Base-by-base conservation (phyloP, 768 basidiomycete genomes). In the Lactarius tabidus region DNA sequence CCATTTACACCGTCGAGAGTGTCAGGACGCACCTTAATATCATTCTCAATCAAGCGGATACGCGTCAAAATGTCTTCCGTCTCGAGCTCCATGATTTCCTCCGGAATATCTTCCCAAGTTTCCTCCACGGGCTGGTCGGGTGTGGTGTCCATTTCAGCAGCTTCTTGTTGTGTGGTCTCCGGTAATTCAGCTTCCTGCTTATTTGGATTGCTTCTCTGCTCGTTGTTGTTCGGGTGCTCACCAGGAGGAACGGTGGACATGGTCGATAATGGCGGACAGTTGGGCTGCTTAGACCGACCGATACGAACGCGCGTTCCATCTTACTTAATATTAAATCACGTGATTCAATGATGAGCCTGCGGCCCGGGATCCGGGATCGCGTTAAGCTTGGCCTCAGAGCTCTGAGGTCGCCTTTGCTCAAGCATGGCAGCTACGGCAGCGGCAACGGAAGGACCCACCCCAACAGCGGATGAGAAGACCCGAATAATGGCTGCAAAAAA, bases 31-130 rank as follows among this genome's bases (percentile, higher is more conserved):
- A 90, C 95, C 84, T 94, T 95, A 72, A 98, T 86, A 72, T 99
- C 97, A 73, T 97, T 98, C 66, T 99, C 96, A 70, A 99, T 93
- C 65, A 99, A 82, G 66, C 96, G 82, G 77, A 88, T 90, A 76
- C 95, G 84, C 62, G 93, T 93, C 67, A 87, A 74, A 70, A 98
- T 91, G 68, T 98, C 95, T 55, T 97, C 95, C 1, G 91, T 87
- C 67, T 80, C 81, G 53, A 94, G 79, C 36, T 82, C 78, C 76
- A 88, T 77, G 70, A 99, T 90, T 39, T 96, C 93, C 67, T 89
- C 88, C 1, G 96, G 94, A 60, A 98, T 90, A 76, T 98, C 95
- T 28, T 87, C 88, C 86, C 92, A 93, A 53, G 86, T 88, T 74
- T 95, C 95, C 74, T 88, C 89, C 7, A 80, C 77, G 0, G 85